Evolutionary conservation across 2,329 filamentous ascomycete genomes (phyloP).

Genomic region (Ramichloridium luteum): DNA sequence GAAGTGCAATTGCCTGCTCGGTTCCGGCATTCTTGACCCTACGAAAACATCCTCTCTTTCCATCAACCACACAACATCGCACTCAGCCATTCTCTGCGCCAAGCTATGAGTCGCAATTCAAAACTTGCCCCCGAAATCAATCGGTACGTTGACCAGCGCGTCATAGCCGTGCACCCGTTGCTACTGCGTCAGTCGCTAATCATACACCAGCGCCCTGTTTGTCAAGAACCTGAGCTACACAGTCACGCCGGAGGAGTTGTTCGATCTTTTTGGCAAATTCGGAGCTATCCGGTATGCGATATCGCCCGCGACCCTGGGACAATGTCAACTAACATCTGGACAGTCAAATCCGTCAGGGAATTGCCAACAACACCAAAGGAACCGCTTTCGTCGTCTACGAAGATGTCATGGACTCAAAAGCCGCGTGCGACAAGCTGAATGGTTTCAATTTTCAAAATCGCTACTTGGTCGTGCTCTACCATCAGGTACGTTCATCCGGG

Average conservation of each 20-base stretch:
- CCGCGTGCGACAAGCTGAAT: conserved; percentile 98
- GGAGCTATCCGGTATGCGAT: conserved; percentile 73
- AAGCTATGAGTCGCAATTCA: conserved; percentile 87
- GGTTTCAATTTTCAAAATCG: conserved; percentile 99
- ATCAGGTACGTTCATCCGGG: too few species aligned
- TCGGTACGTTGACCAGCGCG: conserved; percentile 49
- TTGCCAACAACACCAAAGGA: conserved; percentile 93
- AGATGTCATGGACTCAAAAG: conserved; percentile 97
- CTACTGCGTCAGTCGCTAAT: conserved; percentile 20
- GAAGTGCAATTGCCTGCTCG: too few species aligned
- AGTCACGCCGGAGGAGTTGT: conserved; percentile 94
- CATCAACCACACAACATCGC: too few species aligned
- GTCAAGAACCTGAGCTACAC: conserved; percentile 99
- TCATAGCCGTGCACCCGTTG: conserved; percentile 7
- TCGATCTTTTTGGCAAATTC: conserved; percentile 97
- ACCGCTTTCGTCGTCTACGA: conserved; percentile 99
- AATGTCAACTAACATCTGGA: conserved; percentile 9
- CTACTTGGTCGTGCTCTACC: conserved; percentile 82
- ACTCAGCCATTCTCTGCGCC: conserved; percentile 2
- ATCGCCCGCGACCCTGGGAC: conserved; percentile 2
- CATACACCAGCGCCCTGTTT: conserved; percentile 77
- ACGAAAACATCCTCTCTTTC: too few species aligned
- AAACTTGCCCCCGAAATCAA: conserved; percentile 99
- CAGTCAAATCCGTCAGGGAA: conserved; percentile 97
- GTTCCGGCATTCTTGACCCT: too few species aligned